Evolutionary conservation across 345 rosid genomes (phyloP), one percentile per base, ranked within the genome.

Genomic region (Citrus sp.): DNA sequence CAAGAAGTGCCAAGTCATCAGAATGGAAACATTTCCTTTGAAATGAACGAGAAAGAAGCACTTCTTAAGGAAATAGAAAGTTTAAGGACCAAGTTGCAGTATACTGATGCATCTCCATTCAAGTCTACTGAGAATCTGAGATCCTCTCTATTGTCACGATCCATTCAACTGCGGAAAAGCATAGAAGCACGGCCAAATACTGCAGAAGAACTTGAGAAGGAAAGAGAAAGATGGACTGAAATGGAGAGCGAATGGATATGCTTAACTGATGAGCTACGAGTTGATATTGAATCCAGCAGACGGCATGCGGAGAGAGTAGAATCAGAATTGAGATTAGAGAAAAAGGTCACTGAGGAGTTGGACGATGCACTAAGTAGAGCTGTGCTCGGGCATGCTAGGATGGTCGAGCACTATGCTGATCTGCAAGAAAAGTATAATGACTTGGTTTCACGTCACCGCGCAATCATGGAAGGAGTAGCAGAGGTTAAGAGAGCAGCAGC

Each of bases 231-330:
- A 83, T 90, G 95, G 98, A 94, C 90, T 80, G 98, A 96, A 89
- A 90, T 94, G 93, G 98, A 96, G 86, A 94, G 98, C 68, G 93
- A 94, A 19, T 96, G 99, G 99, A 96, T 96, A 72, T 92, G 88
- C 35, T 76, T 96, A 81, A 93, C 98, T 0, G 98, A 96, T 51
- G 98, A 92, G 65, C 90, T 96, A 81, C 88, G 98, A 79, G 82
- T 96, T 63, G 98, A 94, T 77, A 84, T 94, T 61, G 98, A 94
- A 84, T 80, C 90, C 24, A 89, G 83, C 64, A 94, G 98, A 27
- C 82, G 73, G 22, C 94, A 87, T 2, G 92, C 98, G 59, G 98
- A 97, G 86, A 87, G 87, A 75, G 83, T 90, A 74, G 98, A 92
- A 85, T 82, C 80, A 78, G 88, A 93, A 77, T 79, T 97, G 77